Evolutionary conservation across 2,329 filamentous ascomycete genomes (phyloP), one percentile per base, ranked within the genome.

Genomic region (Exophiala alcalophila): DNA sequence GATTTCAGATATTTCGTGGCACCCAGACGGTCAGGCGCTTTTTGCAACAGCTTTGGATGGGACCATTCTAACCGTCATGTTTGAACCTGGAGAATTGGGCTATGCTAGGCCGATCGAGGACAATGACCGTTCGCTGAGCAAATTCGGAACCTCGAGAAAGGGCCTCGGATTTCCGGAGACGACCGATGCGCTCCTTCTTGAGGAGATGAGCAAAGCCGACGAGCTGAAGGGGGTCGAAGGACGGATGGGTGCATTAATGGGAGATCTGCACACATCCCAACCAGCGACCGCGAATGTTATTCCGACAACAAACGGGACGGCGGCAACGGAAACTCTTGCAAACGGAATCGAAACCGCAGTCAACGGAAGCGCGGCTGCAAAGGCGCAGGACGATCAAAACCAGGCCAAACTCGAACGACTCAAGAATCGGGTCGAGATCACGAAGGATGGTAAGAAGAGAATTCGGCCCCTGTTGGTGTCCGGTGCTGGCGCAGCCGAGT

Each of bases 181-280:
- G 48, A 86, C 94, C 0, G 88, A 96, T 58, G 87, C 88, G 0
- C 68, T 97, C 29, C 74, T 86, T 25, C 69, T 98, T 0, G 92
- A 98, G 66, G 89, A 94, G 56, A 84, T 83, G 61, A 95, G 89
- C 67, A 96, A 94, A 61, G 89, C 84, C 29, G 91, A 85, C 15
- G 92, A 98, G 62, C 77, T 91, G 21, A 86, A 84, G 52, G 90
- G 85, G 4, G 90, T 91, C 0, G 87, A 98, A 66, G 92, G 89
- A 2, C 80, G 91, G 53, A 98, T 98, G 92, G 92, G 92, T 9
- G 91, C 91, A n/a, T 68, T 98, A 25, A 98, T 98, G 92, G 91
- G 91, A 4, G 90, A 95, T 59, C 76, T 77, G 12, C 74, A 74
- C 38, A 69, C 75, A 2, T 65, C 76, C 9, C 3, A 69, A 3